Evolutionary conservation across 495 filamentous ascomycete species (phyloP).

Genomic region (Zalerion maritima): DNA sequence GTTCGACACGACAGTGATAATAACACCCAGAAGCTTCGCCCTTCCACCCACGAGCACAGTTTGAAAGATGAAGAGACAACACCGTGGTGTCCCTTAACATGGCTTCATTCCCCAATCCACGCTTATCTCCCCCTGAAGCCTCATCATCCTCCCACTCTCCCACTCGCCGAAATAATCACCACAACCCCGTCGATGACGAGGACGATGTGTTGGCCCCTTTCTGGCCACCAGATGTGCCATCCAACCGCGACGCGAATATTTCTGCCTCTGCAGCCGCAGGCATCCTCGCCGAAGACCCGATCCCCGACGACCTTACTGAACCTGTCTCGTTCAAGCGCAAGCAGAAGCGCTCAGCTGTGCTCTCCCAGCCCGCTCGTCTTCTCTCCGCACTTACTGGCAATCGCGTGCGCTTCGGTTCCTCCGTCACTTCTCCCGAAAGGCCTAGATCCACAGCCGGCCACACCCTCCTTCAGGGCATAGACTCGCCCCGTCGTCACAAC

Average conservation of each 20-base stretch:
- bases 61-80: no score
- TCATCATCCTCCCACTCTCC: conserved; percentile 17
- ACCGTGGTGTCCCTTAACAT: no score
- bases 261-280: no score
- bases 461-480: background rate
- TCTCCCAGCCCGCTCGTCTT: conserved; percentile 36
- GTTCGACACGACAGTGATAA: no score
- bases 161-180: conserved; percentile 10
- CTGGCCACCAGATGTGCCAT: conserved; percentile 29
- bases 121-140: no score
- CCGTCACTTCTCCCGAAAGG: conserved; percentile 7
- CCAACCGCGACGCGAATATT: conserved; percentile 18
- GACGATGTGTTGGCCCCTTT: no score
- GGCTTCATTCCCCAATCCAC: no score
- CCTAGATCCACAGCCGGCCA: background rate
- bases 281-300: conserved; percentile 32
- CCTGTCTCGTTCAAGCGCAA: conserved; percentile 79
- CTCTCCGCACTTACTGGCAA: conserved; percentile 40
- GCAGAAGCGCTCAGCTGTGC: conserved; percentile 42
- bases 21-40: no score
- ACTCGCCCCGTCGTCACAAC: conserved; percentile 1
- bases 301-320: conserved; percentile 31
- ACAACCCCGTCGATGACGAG: conserved; percentile 18
- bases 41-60: no score
- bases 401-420: conserved; percentile 18